phyloP scores from a whole-genome alignment of 345 rosid species.

The Corymbia maculata region DNA sequence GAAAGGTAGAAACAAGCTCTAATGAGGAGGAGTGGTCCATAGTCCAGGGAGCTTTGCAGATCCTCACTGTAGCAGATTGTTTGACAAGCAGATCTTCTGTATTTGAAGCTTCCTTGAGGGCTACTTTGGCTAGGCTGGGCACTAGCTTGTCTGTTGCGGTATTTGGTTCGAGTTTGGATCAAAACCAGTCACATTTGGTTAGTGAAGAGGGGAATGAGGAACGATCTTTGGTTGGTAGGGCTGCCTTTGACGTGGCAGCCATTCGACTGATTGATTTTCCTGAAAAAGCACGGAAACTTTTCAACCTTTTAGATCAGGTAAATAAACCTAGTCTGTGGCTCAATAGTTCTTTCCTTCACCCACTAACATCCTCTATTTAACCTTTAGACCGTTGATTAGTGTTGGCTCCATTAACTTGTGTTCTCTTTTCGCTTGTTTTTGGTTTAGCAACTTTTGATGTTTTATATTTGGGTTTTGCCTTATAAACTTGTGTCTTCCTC shows the following conservation, averaged over 20 bases:
- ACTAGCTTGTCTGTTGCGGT: conserved; percentile 71
- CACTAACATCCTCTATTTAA: neutral
- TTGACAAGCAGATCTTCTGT: conserved; percentile 90
- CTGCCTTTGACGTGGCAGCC: conserved; percentile 86
- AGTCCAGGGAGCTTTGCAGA: conserved; percentile 91
- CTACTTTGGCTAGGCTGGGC: conserved; percentile 85
- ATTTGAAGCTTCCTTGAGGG: conserved; percentile 90
- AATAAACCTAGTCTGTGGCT: neutral
- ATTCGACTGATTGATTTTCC: conserved; percentile 78
- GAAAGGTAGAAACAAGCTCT: conserved; percentile 57
- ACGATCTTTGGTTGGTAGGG: conserved; percentile 54
- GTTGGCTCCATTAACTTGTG: neutral
- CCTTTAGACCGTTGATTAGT: neutral
- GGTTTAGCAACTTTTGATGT: neutral
- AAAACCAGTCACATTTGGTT: conserved; percentile 43
- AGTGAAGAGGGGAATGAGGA: conserved; percentile 42
- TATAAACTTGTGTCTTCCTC: neutral
- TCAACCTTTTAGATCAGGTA: conserved; percentile 91
- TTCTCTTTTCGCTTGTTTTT: neutral
- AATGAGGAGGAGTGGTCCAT: conserved; percentile 99
- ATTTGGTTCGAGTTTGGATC: conserved; percentile 69
- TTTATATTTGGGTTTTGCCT: neutral
- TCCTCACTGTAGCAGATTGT: conserved; percentile 94
- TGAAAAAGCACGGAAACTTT: conserved; percentile 74
- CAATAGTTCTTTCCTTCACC: neutral